Evolutionary conservation across 352 stramenopile species (phyloP).

Genomic region (Nothophytophthora sp.): DNA sequence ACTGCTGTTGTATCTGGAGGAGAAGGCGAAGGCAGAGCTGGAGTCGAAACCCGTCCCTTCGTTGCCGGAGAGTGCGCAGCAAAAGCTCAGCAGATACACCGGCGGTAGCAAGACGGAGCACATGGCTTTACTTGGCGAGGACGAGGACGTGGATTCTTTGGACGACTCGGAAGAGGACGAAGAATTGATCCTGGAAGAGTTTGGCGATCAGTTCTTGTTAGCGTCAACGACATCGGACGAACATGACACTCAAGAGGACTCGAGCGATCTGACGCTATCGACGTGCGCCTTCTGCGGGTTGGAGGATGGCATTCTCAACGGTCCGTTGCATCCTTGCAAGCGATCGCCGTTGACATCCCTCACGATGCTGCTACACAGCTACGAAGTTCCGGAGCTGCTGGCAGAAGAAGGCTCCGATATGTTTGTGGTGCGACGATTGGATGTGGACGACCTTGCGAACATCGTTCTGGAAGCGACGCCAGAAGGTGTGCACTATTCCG

Average conservation of each 20-base stretch:
- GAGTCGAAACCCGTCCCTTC: constrained; percentile 48
- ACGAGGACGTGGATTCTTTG: constrained; percentile 33
- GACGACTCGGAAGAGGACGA: constrained; percentile 46
- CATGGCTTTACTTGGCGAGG: not conserved
- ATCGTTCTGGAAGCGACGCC: constrained; percentile 30
- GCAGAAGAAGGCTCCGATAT: constrained; percentile 21
- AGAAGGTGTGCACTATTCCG: constrained; percentile 37
- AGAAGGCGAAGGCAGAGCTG: constrained; percentile 62
- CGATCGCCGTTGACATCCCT: constrained; percentile 50
- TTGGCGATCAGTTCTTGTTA: constrained; percentile 51
- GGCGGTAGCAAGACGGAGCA: constrained; percentile 6
- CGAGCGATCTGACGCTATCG: not conserved
- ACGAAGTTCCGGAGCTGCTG: constrained; percentile 54
- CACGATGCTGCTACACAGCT: constrained; percentile 44
- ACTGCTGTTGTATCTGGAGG: constrained; percentile 64
- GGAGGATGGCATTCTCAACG: constrained; percentile 70
- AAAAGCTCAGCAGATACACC: constrained; percentile 22
- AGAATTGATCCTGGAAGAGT: constrained; percentile 50
- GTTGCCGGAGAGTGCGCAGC: constrained; percentile 39
- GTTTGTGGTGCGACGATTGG: constrained; percentile 21
- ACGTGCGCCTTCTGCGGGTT: constrained; percentile 60
- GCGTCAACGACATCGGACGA: not conserved
- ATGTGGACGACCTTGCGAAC: constrained; percentile 24
- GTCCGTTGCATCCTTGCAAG: constrained; percentile 44
- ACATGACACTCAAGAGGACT: not conserved